Base-by-base conservation (phyloP, 208 protist species). In the Crithidia expoeki region DNA sequence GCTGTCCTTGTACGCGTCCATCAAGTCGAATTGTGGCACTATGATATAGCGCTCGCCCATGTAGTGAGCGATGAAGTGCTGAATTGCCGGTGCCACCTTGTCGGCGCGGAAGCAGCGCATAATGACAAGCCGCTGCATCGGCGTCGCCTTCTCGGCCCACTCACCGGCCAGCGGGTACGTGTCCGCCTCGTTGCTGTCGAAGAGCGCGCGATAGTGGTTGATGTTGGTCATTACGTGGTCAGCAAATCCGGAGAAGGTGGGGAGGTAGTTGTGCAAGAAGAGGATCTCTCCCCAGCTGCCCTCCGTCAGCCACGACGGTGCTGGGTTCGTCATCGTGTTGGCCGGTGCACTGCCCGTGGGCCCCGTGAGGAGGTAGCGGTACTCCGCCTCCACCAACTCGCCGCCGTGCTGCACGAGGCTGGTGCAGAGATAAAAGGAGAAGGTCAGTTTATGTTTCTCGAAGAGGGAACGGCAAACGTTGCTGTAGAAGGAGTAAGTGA, bases 401-500 rank as follows among this genome's bases (percentile, higher is more conserved):
- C 83, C 88, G 32, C 78, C 68, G 55, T 92, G 83, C 68, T 89
- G 78, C 53, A 98, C 85, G 23, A 98, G 94, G 33, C 86, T 90
- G 21, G 92, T 81, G 76, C 92, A 97, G 38, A 99, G 75, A 61
- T 95, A 90, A 74, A 99, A 99, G 49, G 98, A 98, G 83, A 99
- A 99, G 28, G 98, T 94, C 33, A 98, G 79, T 86, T 99, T 99
- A 84, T 99, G 98, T 79, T 86, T 91, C 79, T 99, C 98, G 80
- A 99, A 99, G 38, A 99, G 85, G 11, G 97, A 98, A 42, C 98
- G 88, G 92, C 98, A 99, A 27, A 99, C 96, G 84, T 99, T 99
- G 65, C 84, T 81, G 86, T 99, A 99, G 74, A 99, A 93, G 50
- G 86, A 94, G 75, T 96, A 98, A 11, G 98, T 99, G 74, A 99